Percentiles rank a stretch among this genome's conserved stretches.
Evolutionary conservation across 495 filamentous ascomycete species (phyloP).

Genomic region (Immersiella caudata): DNA sequence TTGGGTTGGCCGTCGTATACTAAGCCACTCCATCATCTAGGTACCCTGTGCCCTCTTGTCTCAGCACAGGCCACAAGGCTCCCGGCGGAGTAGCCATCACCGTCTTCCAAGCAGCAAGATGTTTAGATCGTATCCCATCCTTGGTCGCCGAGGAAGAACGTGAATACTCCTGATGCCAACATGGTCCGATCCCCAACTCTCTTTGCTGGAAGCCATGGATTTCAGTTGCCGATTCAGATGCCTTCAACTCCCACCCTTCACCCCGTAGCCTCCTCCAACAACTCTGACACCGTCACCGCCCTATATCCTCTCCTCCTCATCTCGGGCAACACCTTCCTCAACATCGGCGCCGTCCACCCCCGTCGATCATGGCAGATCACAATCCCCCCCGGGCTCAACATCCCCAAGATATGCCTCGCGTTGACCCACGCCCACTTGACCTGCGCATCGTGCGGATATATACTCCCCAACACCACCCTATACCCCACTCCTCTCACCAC

Average conservation of each 20-base stretch:
- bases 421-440: conserved; percentile 68
- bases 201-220: no score
- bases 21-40: neutral
- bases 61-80: neutral
- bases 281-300: conserved; percentile 66
- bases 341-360: conserved; percentile 76
- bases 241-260: conserved; percentile 15
- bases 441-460: conserved; percentile 88
- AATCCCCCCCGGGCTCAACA: conserved; percentile 73
- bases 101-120: neutral
- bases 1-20: no score
- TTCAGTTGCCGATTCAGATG: no score
- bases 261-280: conserved; percentile 49
- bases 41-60: neutral
- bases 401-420: conserved; percentile 76
- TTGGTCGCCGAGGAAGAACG: no score
- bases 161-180: neutral
- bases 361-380: conserved; percentile 83
- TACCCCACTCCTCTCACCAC: conserved; percentile 61
- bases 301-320: conserved; percentile 67
- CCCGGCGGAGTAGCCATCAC: neutral
- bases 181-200: neutral
- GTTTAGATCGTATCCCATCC: no score
- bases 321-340: conserved; percentile 69
- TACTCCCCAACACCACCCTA: conserved; percentile 71